These are phyloP conservation scores for Camptophora hylomeconis DNA, from an alignment of 2,329 filamentous ascomycete genomes.

Conservation along the genomic window DNA sequence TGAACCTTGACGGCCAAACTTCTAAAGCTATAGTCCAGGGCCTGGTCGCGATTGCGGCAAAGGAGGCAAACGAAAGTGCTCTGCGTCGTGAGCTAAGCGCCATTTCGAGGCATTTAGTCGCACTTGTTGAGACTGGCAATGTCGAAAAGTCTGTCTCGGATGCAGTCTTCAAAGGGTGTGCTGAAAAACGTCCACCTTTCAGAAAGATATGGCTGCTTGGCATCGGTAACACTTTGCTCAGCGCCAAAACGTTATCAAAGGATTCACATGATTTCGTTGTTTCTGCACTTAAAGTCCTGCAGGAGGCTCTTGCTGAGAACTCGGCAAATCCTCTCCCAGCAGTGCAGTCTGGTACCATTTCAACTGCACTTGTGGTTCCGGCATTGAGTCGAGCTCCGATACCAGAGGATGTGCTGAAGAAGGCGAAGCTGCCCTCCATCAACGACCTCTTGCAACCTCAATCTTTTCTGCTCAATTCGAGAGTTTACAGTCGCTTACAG, in stretches of 20 bases:
- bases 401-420: slow-evolving; percentile 1
- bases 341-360: slow-evolving; percentile 69
- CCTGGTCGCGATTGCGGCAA: slow-evolving; percentile 56
- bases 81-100: slow-evolving; percentile 62
- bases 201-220: slow-evolving; percentile 66
- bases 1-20: slow-evolving; percentile 48
- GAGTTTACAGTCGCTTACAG: slow-evolving; percentile 69
- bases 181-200: slow-evolving; percentile 69
- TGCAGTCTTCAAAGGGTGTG: slow-evolving; percentile 64
- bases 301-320: slow-evolving; percentile 63
- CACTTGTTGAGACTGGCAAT: slow-evolving; percentile 48
- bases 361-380: slow-evolving; percentile 51
- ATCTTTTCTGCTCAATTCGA: slow-evolving; percentile 73
- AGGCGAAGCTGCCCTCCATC: slow-evolving; percentile 23
- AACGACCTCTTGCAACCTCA: slow-evolving; percentile 54
- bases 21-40: slow-evolving; percentile 54
- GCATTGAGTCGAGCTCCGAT: slow-evolving; percentile 19
- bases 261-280: slow-evolving; percentile 32
- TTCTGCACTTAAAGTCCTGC: slow-evolving; percentile 36
- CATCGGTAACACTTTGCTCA: slow-evolving; percentile 11
- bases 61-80: slow-evolving; percentile 81
- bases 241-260: slow-evolving; percentile 29
- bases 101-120: slow-evolving; percentile 51
- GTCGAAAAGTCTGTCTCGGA: slow-evolving; percentile 57
- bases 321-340: slow-evolving; percentile 63